A percentile compares a stretch with the other conserved stretches of the same genome.
Conservation (phyloP, 1,284 basidiomycete genomes). For the Abortiporus biennis region DNA sequence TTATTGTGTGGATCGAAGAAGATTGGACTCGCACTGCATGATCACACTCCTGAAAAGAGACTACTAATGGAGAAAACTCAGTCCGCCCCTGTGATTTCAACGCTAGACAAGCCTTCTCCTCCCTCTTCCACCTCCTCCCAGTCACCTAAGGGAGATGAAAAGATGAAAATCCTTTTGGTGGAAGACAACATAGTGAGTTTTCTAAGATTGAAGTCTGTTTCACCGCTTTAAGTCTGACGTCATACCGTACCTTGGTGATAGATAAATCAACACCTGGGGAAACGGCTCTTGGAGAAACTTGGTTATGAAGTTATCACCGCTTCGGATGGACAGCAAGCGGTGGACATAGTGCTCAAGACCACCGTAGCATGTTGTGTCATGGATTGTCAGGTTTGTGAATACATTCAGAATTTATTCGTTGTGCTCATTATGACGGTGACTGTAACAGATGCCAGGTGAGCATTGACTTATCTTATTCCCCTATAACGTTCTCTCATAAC, state of each 20-base stretch:
- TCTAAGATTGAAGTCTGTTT: too few species aligned
- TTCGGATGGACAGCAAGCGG: slow-evolving; percentile 22
- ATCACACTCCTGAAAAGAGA: too few species aligned
- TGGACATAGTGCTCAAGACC: slow-evolving; percentile 15
- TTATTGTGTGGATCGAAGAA: too few species aligned
- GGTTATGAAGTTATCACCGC: slow-evolving; percentile 23
- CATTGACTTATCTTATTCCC: too few species aligned
- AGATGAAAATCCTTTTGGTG: slow-evolving; percentile 18
- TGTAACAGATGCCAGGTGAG: too few species aligned
- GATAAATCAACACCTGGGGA: slow-evolving; percentile 24
- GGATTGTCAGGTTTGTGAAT: slow-evolving; percentile 18
- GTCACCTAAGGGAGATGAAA: not conserved
- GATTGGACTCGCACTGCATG: too few species aligned
- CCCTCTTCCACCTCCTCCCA: not conserved
- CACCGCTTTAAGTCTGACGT: too few species aligned
- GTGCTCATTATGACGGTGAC: not conserved
- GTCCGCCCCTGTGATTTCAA: slow-evolving; percentile 15
- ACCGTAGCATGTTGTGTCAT: slow-evolving; percentile 22
- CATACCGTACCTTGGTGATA: slow-evolving; percentile 3
- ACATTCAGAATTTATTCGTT: too few species aligned
- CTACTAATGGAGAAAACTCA: too few species aligned
- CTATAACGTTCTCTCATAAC: too few species aligned
- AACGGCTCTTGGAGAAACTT: slow-evolving; percentile 22
- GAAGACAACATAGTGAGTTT: slow-evolving; percentile 21
- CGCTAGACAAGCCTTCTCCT: not conserved